These are phyloP conservation scores for Aureobasidium subglaciale DNA, from an alignment of 2,329 filamentous ascomycete species.

Conservation along the genomic window DNA sequence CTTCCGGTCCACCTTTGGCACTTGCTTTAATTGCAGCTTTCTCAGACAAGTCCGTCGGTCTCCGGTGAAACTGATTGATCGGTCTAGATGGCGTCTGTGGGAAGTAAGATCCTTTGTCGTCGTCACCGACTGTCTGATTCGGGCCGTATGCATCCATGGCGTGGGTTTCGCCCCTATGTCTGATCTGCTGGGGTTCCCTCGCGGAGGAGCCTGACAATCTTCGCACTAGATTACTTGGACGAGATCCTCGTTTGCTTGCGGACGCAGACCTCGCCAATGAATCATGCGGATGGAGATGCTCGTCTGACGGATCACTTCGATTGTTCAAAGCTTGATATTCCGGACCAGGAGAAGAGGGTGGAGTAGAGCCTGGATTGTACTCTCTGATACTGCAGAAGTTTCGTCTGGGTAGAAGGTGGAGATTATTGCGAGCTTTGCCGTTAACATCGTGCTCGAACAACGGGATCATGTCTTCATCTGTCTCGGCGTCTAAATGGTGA, in stretches of 20 bases:
- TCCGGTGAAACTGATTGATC: constrained; percentile 34
- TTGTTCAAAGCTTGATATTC: constrained; percentile 9
- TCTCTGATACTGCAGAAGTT: constrained; percentile 94
- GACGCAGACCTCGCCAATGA: constrained; percentile 28
- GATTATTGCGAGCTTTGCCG: constrained; percentile 84
- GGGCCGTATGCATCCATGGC: constrained; percentile 1
- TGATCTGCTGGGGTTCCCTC: constrained; percentile 17
- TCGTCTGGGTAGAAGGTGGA: constrained; percentile 74
- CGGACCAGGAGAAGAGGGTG: constrained; percentile 57
- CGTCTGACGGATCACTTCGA: neutral
- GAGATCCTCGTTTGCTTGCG: constrained; percentile 26
- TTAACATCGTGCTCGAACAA: constrained; percentile 87
- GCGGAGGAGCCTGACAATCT: constrained; percentile 31
- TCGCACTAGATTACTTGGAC: constrained; percentile 36
- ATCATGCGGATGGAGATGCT: constrained; percentile 25
- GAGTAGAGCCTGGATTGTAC: constrained; percentile 72
- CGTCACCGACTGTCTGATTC: neutral
- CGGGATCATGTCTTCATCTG: constrained; percentile 92
- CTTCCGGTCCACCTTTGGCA: constrained; percentile 47
- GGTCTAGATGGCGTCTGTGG: constrained; percentile 23
- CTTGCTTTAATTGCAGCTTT: constrained; percentile 33
- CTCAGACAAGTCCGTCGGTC: constrained; percentile 36
- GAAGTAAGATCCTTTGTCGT: constrained; percentile 13
- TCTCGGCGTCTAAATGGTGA: constrained; percentile 60
- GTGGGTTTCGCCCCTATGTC: constrained; percentile 17